Conservation (phyloP, 305 asterid genomes). For the Ilex paraguariensis region DNA sequence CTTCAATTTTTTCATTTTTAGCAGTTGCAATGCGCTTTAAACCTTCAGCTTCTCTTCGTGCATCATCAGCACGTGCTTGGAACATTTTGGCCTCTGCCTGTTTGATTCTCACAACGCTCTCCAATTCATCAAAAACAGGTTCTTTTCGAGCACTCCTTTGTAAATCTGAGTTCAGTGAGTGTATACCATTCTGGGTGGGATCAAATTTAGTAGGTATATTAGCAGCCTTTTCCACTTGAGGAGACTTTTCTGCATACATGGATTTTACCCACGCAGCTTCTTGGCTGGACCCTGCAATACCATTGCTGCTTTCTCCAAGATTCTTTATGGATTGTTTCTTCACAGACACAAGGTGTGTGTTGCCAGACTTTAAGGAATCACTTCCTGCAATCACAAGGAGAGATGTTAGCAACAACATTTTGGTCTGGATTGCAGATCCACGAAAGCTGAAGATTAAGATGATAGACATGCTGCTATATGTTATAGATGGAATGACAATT, state of each 20-base stretch:
- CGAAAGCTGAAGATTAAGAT: too few species aligned
- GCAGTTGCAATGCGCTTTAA: constrained; percentile 55
- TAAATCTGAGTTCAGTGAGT: too few species aligned
- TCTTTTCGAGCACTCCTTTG: constrained; percentile 35
- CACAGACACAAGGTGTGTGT: not conserved
- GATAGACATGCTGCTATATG: too few species aligned
- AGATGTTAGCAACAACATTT: too few species aligned
- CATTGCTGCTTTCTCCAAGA: not conserved
- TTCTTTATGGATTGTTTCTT: not conserved
- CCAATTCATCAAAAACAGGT: constrained; percentile 73
- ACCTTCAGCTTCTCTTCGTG: constrained; percentile 84
- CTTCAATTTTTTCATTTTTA: constrained; percentile 64
- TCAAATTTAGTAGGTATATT: not conserved
- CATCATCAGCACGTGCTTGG: constrained; percentile 85
- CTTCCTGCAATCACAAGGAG: not conserved
- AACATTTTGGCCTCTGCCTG: constrained; percentile 93
- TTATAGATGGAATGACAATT: too few species aligned
- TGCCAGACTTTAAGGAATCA: not conserved
- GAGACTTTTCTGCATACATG: not conserved
- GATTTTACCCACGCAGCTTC: not conserved
- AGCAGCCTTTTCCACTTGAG: not conserved
- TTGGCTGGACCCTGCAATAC: not conserved
- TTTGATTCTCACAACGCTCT: constrained; percentile 85
- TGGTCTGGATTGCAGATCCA: too few species aligned
- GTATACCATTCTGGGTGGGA: too few species aligned